A percentile compares a stretch with the other conserved stretches of the same genome.
phyloP scores from a whole-genome alignment of 352 stramenopile genomes.

The Pythium rishiriense region DNA sequence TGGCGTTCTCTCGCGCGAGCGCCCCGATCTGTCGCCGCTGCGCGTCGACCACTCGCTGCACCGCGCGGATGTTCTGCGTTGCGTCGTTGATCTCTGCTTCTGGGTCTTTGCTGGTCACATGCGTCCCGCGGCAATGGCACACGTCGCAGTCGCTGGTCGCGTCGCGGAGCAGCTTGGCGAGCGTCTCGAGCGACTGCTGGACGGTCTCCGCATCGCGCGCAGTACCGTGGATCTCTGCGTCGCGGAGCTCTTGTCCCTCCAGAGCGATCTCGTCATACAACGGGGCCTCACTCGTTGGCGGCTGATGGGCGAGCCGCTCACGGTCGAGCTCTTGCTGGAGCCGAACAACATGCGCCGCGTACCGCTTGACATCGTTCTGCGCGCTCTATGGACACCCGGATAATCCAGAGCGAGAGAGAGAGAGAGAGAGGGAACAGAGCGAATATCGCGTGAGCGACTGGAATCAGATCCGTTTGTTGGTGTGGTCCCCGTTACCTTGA shows the following conservation, averaged over 20 bases:
- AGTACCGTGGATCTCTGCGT: constrained; percentile 1
- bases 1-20: constrained; percentile 27
- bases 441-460: not conserved
- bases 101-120: not conserved
- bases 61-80: not conserved
- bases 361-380: constrained; percentile 30
- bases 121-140: constrained; percentile 13
- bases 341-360: constrained; percentile 25
- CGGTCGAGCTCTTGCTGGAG: constrained; percentile 29
- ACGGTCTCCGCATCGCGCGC: not conserved
- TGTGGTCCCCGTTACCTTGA: constrained; percentile 5
- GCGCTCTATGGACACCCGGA: constrained; percentile 15
- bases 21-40: constrained; percentile 20
- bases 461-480: not conserved
- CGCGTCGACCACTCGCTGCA: constrained; percentile 18
- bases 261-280: not conserved
- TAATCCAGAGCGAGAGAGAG: no score
- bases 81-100: not conserved
- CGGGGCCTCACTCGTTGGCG: no score
- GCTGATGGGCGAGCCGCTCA: constrained; percentile 11
- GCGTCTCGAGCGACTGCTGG: constrained; percentile 1
- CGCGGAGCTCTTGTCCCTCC: not conserved
- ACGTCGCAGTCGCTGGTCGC: constrained; percentile 9
- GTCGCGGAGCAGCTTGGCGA: not conserved
- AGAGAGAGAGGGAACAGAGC: no score